Evolutionary conservation across 805 yeast genomes (phyloP).

Genomic region (Dipodascopsis uninucleata): DNA sequence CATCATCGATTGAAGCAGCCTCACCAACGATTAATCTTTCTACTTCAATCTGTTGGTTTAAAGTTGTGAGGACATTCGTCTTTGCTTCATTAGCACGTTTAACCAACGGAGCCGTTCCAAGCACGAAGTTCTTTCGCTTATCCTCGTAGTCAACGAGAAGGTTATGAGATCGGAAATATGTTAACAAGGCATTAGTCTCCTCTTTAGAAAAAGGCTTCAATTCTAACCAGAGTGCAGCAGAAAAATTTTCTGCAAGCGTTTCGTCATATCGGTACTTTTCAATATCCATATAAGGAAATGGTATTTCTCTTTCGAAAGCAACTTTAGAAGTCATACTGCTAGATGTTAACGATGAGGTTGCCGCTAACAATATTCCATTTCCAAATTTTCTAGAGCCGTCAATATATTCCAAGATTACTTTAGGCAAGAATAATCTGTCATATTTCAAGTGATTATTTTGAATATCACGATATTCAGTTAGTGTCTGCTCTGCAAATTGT

Average conservation of each 20-base stretch:
- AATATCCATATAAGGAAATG: conserved; percentile 8
- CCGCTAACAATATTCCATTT: conserved; percentile 14
- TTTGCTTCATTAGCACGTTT: no score
- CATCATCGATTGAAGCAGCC: no score
- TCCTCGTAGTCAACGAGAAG: conserved; percentile 4
- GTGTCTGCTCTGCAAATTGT: conserved; percentile 10
- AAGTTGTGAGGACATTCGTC: no score
- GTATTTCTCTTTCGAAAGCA: conserved; percentile 5
- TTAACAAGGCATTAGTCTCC: conserved; percentile 19
- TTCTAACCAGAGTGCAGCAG: background rate
- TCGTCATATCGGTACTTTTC: conserved; percentile 8
- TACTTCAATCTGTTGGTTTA: no score
- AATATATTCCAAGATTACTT: conserved; percentile 9
- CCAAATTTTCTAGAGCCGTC: conserved; percentile 13
- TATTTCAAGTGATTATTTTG: conserved; percentile 5
- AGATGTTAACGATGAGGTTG: conserved; percentile 7
- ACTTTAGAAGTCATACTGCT: conserved; percentile 6
- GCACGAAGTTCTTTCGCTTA: conserved; percentile 1
- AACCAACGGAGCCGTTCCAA: no score
- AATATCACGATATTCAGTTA: conserved; percentile 11
- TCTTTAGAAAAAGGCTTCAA: conserved; percentile 10
- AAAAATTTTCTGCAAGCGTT: conserved; percentile 2
- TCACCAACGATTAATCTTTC: no score
- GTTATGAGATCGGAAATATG: conserved; percentile 16
- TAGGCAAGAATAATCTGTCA: conserved; percentile 9